Evolutionary conservation across 257 asterid species (phyloP), one percentile per base, ranked within the genome.

Genomic region (Lycium barbarum): DNA sequence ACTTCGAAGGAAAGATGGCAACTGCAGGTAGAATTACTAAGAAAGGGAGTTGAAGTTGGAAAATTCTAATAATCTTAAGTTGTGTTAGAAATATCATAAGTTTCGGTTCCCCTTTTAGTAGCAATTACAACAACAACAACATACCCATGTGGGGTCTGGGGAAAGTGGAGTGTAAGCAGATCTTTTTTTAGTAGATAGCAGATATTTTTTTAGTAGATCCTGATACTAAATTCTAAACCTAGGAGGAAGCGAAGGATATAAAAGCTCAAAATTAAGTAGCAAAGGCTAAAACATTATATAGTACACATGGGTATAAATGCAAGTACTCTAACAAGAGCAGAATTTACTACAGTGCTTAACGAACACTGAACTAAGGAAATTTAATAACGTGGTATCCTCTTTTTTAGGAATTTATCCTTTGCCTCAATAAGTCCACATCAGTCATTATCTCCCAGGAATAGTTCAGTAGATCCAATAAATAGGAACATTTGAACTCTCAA

Each of bases 341-440:
- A 72, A 72, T 47, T 74, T 61, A 49, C 61, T 22, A 15, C 20
- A 35, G 20, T 35, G 47, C 74, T 67, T 33, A 67, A 67, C 33
- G 49, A 67, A 67, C 74, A 59, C 66, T 0, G 1, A n/a, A 43
- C 79, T 43, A 71, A 71, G 17, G 9, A 71, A 71, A 71, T 55
- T 18, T 18, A 71, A 65, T 26, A 10, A 33, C 15, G 43, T 6
- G 40, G 6, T 20, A 74, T 74, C 20, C 2, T 49, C 36, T 49
- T 73, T 73, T 49, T 73, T 73, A 20, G 40, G 10, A 73, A 20
- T 47, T 73, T 47, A 73, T 73, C n/a, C n/a, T 11, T 73, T 73
- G 59, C 43, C 40, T 47, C 81, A 73, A 47, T 73, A 22, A 73
- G 59, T 73, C 40, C 4, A 9, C 38, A 22, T 6, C 36, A 73